Base-by-base conservation (phyloP, 2,329 filamentous ascomycete genomes). In the Fusarium brachygibbosum region DNA sequence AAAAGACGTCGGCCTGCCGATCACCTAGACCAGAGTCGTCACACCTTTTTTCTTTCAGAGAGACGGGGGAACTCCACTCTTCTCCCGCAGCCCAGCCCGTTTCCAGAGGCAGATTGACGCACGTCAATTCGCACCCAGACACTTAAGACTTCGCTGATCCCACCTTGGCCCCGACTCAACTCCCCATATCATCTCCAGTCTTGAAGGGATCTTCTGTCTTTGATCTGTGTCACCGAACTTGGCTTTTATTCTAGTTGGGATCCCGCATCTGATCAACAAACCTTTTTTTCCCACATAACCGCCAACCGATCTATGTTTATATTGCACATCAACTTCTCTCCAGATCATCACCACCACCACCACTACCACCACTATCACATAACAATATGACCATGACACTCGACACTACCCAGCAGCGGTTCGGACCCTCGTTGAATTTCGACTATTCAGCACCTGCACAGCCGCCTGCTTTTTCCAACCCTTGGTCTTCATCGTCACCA, bases 321-420 rank as follows among this genome's bases (percentile, higher is more conserved):
- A 72, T 60, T 56, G 54, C 55, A 63, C 49, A 71, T 59, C 59
- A 67, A 42, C 63, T 34, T 32, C 60, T 62, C 56, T 63, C 40
- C 34, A 65, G 64, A 34, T 32, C 32, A 70, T 62, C 58, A 63
- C 57, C 62, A 46, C 23, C 28, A 70, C 59, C 58, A 63, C 58
- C 62, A 46, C 31, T n/a, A 70, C 58, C 58, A 63, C 58, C 64
- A 46, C 57, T 52, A 58, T 56, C 42, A 58, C 46, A 63, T 63
- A 57, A 72, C 83, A 89, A 81, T 81, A 97, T 97, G 94, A 96
- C 93, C 83, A 97, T 97, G 93, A 93, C 94, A 81, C 89, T 97
- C 85, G 93, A 97, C 84, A 89, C 90, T 77, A 92, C 94, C 81
- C 93, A 95, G 83, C 93, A 90, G 84, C 88, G 89, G 80, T 93